These are phyloP conservation scores for Micractinium conductrix DNA, from an alignment of 139 green algal genomes.

Conservation along the genomic window DNA sequence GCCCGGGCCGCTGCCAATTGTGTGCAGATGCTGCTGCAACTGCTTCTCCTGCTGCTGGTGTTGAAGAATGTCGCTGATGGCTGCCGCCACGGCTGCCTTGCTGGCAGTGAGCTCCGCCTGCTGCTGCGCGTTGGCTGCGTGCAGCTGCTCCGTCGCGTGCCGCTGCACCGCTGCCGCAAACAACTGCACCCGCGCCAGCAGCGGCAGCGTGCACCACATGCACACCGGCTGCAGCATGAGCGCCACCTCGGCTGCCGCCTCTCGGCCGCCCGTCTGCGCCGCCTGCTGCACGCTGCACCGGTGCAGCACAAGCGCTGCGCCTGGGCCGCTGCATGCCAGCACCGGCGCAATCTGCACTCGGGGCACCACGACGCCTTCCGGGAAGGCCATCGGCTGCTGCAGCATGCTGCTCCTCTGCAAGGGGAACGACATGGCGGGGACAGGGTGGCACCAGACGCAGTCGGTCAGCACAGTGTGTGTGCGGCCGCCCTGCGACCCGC, in stretches of 20 bases:
- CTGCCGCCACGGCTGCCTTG: conserved; percentile 1
- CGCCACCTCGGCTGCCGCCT: background rate
- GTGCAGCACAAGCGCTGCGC: conserved; percentile 1
- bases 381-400: background rate
- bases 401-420: conserved; percentile 17
- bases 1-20: background rate
- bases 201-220: conserved; percentile 23
- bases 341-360: conserved; percentile 29
- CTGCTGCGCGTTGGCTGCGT: background rate
- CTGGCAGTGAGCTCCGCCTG: background rate
- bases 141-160: background rate
- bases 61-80: conserved; percentile 8
- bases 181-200: conserved; percentile 15
- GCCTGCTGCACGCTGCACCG: background rate
- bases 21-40: background rate
- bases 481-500: background rate
- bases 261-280: background rate
- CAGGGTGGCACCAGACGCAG: background rate
- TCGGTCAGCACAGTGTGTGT: background rate
- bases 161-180: background rate
- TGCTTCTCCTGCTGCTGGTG: conserved; percentile 6
- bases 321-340: background rate
- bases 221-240: conserved; percentile 17
- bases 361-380: background rate
- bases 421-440: no score